Conservation (phyloP, 306 rosid species). For the Gastrolobium bilobum region DNA sequence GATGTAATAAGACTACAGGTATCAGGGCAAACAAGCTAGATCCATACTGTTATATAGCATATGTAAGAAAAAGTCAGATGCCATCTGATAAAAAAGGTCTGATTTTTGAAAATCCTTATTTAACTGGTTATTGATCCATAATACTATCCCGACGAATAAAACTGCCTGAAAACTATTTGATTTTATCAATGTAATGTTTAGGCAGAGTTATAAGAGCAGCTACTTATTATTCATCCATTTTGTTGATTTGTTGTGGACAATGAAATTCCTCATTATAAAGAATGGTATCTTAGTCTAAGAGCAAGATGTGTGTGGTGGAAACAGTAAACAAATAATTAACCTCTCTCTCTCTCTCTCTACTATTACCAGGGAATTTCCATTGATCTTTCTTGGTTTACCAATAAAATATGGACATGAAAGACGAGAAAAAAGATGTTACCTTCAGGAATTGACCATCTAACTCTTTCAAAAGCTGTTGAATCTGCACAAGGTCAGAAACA, state of each 20-base stretch:
- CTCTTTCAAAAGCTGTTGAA: conserved; percentile 79
- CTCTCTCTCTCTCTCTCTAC: background rate
- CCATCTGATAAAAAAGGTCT: background rate
- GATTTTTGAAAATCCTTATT: background rate
- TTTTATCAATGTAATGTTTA: background rate
- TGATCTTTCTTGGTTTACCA: background rate
- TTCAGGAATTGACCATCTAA: conserved; percentile 88
- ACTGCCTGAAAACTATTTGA: background rate
- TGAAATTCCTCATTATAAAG: background rate
- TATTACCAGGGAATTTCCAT: background rate
- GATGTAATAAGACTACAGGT: background rate
- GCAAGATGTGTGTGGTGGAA: background rate
- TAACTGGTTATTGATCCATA: conserved; percentile 1
- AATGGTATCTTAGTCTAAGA: background rate
- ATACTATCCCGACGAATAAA: background rate
- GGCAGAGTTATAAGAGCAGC: background rate
- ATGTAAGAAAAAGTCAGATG: background rate
- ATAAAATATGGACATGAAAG: conserved; percentile 35
- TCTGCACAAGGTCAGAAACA: conserved; percentile 63
- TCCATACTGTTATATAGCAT: background rate
- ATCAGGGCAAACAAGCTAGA: conserved; percentile 2
- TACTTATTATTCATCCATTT: conserved; percentile 1
- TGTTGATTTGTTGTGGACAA: background rate
- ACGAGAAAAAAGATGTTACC: conserved; percentile 56
- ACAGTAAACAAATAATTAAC: background rate